These are phyloP conservation scores for Phytopythium delawarense DNA, from an alignment of 352 stramenopile genomes.

Conservation along the genomic window DNA sequence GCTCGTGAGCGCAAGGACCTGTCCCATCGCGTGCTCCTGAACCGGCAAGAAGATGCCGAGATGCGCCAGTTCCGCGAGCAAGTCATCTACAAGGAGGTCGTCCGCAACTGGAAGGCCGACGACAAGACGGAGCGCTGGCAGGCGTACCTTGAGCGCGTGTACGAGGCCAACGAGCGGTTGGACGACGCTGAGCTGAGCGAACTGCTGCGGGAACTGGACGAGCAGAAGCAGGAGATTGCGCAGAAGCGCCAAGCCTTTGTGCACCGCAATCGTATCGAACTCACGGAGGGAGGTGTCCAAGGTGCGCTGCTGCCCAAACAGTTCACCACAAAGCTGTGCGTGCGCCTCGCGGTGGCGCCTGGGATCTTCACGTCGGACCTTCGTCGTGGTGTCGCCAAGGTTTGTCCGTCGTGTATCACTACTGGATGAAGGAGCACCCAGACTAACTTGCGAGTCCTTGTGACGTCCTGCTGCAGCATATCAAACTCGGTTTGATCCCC, in stretches of 20 bases:
- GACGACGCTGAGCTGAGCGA: slow-evolving; percentile 9
- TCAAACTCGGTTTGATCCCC: slow-evolving; percentile 54
- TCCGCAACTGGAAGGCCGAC: slow-evolving; percentile 42
- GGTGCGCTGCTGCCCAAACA: slow-evolving; percentile 58
- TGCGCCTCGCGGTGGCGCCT: slow-evolving; percentile 59
- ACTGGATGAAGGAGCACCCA: neutral
- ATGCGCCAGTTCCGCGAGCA: slow-evolving; percentile 68
- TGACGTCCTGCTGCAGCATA: slow-evolving; percentile 33
- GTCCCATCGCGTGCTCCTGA: slow-evolving; percentile 57
- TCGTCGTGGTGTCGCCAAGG: slow-evolving; percentile 49
- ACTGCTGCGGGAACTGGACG: slow-evolving; percentile 32
- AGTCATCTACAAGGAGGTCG: slow-evolving; percentile 72
- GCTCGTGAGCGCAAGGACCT: slow-evolving; percentile 49
- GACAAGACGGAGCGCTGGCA: slow-evolving; percentile 51
- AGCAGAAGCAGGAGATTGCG: slow-evolving; percentile 28
- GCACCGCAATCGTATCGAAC: slow-evolving; percentile 43
- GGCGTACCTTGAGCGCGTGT: slow-evolving; percentile 51
- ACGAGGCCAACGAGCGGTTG: slow-evolving; percentile 38
- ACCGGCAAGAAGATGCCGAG: slow-evolving; percentile 33
- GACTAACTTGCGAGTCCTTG: slow-evolving; percentile 1
- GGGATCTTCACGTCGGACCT: slow-evolving; percentile 76
- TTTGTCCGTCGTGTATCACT: slow-evolving; percentile 18
- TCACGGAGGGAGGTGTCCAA: slow-evolving; percentile 32
- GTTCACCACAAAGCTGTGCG: slow-evolving; percentile 78
- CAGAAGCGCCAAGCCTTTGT: slow-evolving; percentile 44